Conservation (phyloP, 2,329 filamentous ascomycete species). For the Stagonosporopsis cucurbitacearum region DNA sequence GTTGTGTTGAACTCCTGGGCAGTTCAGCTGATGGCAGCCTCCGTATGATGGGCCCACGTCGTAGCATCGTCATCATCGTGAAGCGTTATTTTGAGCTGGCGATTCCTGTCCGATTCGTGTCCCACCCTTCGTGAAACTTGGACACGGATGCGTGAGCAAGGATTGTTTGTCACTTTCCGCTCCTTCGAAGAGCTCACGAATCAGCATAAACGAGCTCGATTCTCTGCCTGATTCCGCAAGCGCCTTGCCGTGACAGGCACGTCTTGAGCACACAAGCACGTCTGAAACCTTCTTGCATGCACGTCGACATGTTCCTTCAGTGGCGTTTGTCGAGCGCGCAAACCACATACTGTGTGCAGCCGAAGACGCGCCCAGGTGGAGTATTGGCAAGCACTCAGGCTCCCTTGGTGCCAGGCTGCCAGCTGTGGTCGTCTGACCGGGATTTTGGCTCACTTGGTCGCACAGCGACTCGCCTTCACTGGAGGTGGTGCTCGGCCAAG, state of each 20-base stretch:
- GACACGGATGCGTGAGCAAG: conserved; percentile 27
- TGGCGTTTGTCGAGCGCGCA: conserved; percentile 10
- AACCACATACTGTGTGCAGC: too few species aligned
- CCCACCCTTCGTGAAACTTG: conserved; percentile 27
- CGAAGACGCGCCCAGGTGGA: conserved; percentile 15
- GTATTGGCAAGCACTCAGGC: conserved; percentile 2
- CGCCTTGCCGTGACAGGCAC: conserved; percentile 18
- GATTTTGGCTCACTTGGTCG: conserved; percentile 6
- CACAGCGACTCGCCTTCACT: conserved; percentile 23
- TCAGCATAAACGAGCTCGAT: conserved; percentile 27
- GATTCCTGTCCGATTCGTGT: conserved; percentile 11
- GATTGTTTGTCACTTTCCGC: conserved; percentile 34
- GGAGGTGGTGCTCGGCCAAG: conserved; percentile 4
- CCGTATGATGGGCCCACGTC: not conserved
- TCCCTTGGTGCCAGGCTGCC: conserved; percentile 16
- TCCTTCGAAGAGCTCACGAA: conserved; percentile 30
- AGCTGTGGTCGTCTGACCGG: conserved; percentile 17
- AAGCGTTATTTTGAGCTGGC: not conserved
- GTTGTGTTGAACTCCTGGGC: conserved; percentile 1
- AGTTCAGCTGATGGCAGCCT: conserved; percentile 1
- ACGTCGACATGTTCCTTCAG: conserved; percentile 9
- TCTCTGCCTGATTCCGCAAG: conserved; percentile 15
- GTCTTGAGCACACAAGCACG: conserved; percentile 11
- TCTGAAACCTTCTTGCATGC: conserved; percentile 17
- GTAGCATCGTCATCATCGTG: not conserved